A percentile compares a stretch with the other conserved stretches of the same genome.
phyloP scores from a whole-genome alignment of 1,284 basidiomycete species.

The Trichosporon sp. region DNA sequence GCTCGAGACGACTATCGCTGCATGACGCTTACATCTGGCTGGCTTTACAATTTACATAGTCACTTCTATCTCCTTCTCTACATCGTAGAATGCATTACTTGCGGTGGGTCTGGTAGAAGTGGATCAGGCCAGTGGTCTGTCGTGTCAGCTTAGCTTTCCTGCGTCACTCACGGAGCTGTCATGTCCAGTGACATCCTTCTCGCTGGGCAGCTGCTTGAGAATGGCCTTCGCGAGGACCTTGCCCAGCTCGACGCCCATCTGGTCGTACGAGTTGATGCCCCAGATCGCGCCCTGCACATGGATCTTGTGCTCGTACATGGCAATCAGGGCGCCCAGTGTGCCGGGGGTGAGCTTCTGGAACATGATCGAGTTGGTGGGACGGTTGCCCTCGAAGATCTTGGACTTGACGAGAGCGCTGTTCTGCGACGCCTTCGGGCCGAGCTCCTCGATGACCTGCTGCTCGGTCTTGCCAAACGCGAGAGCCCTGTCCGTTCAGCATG shows the following conservation, averaged over 20 bases:
- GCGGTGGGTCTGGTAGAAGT: conserved; percentile 85
- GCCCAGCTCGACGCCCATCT: conserved; percentile 84
- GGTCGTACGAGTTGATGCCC: conserved; percentile 92
- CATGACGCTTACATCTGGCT: neutral
- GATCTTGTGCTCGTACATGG: conserved; percentile 84
- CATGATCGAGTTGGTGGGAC: conserved; percentile 93
- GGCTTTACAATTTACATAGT: conserved; percentile 7
- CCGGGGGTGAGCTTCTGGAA: conserved; percentile 89
- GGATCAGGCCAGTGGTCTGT: conserved; percentile 85
- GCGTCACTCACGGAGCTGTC: conserved; percentile 72
- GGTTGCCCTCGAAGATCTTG: conserved; percentile 97
- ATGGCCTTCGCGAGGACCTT: conserved; percentile 91
- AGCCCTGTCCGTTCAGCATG: conserved; percentile 53
- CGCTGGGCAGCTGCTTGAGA: conserved; percentile 73
- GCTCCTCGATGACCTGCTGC: conserved; percentile 75
- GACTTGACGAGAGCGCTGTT: conserved; percentile 85
- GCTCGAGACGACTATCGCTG: neutral
- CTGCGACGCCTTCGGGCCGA: conserved; percentile 64
- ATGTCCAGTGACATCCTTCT: conserved; percentile 81
- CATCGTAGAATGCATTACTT: conserved; percentile 31
- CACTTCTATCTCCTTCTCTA: neutral
- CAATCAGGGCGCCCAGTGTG: conserved; percentile 63
- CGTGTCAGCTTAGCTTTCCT: conserved; percentile 2
- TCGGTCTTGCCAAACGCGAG: conserved; percentile 97
- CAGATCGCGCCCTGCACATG: conserved; percentile 95